A percentile compares a stretch with the other conserved stretches of the same genome.
These are phyloP conservation scores for Craspedostauros australis DNA, from an alignment of 108 stramenopile genomes.

Conservation along the genomic window DNA sequence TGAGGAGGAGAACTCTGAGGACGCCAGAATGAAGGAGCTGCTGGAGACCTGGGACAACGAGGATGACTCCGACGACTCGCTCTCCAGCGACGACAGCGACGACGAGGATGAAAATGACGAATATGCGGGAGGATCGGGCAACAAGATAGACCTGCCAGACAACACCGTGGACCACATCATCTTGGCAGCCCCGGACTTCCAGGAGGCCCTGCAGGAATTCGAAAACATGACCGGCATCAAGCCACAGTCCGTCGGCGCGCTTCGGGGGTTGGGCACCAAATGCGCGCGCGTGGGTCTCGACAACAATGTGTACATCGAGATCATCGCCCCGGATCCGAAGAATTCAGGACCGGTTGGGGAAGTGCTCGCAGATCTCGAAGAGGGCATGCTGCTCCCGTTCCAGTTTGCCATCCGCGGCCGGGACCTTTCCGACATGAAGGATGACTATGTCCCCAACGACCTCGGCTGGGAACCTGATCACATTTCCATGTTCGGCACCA, in stretches of 20 bases:
- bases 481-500: conserved; percentile 6
- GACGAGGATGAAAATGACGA: no score
- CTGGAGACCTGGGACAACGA: conserved; percentile 10
- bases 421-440: conserved; percentile 2
- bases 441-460: conserved; percentile 14
- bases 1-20: no score
- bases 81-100: conserved; percentile 19
- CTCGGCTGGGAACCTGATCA: conserved; percentile 12
- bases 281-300: conserved; percentile 13
- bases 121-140: no score
- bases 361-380: conserved; percentile 1
- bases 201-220: conserved; percentile 17
- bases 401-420: conserved; percentile 13
- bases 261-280: conserved; percentile 9
- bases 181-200: conserved; percentile 13
- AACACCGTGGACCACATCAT: conserved; percentile 15
- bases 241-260: background rate
- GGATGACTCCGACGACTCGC: conserved; percentile 14
- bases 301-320: conserved; percentile 10
- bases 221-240: conserved; percentile 18
- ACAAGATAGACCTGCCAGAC: conserved; percentile 4
- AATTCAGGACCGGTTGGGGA: conserved; percentile 11
- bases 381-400: conserved; percentile 5
- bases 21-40: conserved; percentile 22
- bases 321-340: conserved; percentile 16